Conservation (phyloP, 2,329 filamentous ascomycete species). For the Epichloe aotearoae region DNA sequence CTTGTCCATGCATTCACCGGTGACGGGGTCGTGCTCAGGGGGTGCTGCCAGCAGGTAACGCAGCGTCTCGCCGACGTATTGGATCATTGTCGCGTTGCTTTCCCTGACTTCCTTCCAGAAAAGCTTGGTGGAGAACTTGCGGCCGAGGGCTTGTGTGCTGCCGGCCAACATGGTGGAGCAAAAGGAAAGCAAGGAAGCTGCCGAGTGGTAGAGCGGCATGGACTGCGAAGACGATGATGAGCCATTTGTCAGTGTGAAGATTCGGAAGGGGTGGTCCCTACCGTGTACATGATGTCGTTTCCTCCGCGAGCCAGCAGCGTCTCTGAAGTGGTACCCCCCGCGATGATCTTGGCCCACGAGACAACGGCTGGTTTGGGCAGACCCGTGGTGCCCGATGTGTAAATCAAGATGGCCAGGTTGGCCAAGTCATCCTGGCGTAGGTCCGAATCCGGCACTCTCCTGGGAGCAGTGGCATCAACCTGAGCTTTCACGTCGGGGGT, state of each 20-base stretch:
- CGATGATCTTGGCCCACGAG: constrained; percentile 53
- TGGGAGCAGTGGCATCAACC: constrained; percentile 34
- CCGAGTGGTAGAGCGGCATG: constrained; percentile 84
- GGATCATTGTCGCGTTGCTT: constrained; percentile 59
- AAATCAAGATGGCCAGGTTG: constrained; percentile 63
- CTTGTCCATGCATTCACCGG: constrained; percentile 56
- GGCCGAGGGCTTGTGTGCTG: constrained; percentile 57
- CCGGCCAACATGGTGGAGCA: constrained; percentile 44
- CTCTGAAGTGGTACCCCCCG: constrained; percentile 27
- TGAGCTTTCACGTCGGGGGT: constrained; percentile 43
- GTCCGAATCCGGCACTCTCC: constrained; percentile 44
- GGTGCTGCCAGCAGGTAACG: constrained; percentile 65
- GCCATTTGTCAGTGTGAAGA: not conserved
- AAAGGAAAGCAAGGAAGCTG: constrained; percentile 59
- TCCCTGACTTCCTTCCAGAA: constrained; percentile 71
- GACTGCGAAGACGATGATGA: constrained; percentile 26
- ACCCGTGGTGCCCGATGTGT: constrained; percentile 76
- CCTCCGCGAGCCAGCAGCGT: constrained; percentile 43
- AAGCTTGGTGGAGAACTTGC: constrained; percentile 61
- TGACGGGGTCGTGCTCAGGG: constrained; percentile 47
- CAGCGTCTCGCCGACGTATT: constrained; percentile 82
- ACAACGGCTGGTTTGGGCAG: constrained; percentile 69
- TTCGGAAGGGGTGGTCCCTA: constrained; percentile 33
- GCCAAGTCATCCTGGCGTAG: constrained; percentile 35
- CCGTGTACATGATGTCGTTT: constrained; percentile 60